A percentile compares a stretch with the other conserved stretches of the same genome.
These are phyloP conservation scores for Noccaea caerulescens DNA, from an alignment of 345 rosid species.

Conservation along the genomic window DNA sequence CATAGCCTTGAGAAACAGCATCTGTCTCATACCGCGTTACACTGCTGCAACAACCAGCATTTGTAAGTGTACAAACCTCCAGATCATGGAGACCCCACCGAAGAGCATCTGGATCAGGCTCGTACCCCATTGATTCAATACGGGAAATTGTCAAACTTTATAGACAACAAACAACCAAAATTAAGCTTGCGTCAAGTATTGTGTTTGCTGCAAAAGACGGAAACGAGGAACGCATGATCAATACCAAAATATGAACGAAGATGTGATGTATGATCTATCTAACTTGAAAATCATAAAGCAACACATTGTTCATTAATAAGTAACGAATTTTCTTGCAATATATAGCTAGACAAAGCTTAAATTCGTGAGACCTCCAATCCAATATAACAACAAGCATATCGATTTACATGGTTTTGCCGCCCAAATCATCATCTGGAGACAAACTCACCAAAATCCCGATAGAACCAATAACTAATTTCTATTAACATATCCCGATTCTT, in stretches of 20 bases:
- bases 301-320: background rate
- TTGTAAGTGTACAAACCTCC: conserved; percentile 60
- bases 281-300: conserved; percentile 17
- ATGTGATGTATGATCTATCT: conserved; percentile 11
- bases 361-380: background rate
- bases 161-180: background rate
- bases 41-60: conserved; percentile 55
- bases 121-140: conserved; percentile 35
- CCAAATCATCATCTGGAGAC: conserved; percentile 22
- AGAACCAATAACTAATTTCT: background rate
- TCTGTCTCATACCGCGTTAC: conserved; percentile 58
- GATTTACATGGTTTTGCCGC: background rate
- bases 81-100: conserved; percentile 82
- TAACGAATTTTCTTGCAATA: background rate
- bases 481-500: background rate
- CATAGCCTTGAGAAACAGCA: conserved; percentile 52
- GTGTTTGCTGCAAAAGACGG: conserved; percentile 35
- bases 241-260: background rate
- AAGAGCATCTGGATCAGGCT: conserved; percentile 72
- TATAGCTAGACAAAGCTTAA: background rate
- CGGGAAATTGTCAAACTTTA: conserved; percentile 1
- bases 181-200: conserved; percentile 1
- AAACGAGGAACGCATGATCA: conserved; percentile 32
- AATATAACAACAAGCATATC: background rate
- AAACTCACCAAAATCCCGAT: conserved; percentile 31